A percentile compares a stretch with the other conserved stretches of the same genome.
phyloP scores from a whole-genome alignment of 108 stramenopile genomes.

The Fistulifera solaris region DNA sequence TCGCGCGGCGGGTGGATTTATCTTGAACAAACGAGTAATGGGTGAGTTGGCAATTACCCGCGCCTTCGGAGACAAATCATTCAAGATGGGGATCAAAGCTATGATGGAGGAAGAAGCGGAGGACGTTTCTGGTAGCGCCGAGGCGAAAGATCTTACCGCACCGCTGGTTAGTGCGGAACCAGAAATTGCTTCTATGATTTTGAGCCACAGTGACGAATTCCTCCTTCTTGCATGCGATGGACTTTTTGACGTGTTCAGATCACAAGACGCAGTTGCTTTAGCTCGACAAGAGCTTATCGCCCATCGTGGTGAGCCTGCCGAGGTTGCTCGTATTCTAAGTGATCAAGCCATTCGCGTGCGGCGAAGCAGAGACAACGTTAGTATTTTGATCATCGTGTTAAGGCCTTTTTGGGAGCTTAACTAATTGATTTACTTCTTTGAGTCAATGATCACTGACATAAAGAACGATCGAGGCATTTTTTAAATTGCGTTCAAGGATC shows the following conservation, averaged over 20 bases:
- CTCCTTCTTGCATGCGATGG: constrained; percentile 95
- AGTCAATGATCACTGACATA: not conserved
- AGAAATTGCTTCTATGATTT: constrained; percentile 86
- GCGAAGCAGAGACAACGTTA: constrained; percentile 89
- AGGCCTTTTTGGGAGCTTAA: constrained; percentile 88
- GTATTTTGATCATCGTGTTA: constrained; percentile 85
- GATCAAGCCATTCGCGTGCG: constrained; percentile 88
- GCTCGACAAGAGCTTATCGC: constrained; percentile 79
- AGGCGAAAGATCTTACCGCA: constrained; percentile 75
- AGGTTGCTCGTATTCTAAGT: constrained; percentile 81
- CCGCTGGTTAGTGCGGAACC: constrained; percentile 88
- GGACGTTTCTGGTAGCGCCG: constrained; percentile 56
- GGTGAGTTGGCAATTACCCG: constrained; percentile 96
- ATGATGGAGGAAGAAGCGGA: constrained; percentile 85
- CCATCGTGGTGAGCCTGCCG: constrained; percentile 85
- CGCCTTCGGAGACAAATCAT: constrained; percentile 96
- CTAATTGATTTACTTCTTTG: constrained; percentile 1
- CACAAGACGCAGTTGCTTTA: constrained; percentile 89
- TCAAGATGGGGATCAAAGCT: constrained; percentile 94
- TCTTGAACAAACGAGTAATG: constrained; percentile 95
- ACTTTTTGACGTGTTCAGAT: constrained; percentile 94
- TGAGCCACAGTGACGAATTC: constrained; percentile 91
- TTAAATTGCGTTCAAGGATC: too few relatives aligned
- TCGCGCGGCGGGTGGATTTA: constrained; percentile 90
- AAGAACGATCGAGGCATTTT: too few relatives aligned